These are phyloP conservation scores for Heterobasidion annosum DNA, from an alignment of 1,284 basidiomycete species.

Conservation along the genomic window DNA sequence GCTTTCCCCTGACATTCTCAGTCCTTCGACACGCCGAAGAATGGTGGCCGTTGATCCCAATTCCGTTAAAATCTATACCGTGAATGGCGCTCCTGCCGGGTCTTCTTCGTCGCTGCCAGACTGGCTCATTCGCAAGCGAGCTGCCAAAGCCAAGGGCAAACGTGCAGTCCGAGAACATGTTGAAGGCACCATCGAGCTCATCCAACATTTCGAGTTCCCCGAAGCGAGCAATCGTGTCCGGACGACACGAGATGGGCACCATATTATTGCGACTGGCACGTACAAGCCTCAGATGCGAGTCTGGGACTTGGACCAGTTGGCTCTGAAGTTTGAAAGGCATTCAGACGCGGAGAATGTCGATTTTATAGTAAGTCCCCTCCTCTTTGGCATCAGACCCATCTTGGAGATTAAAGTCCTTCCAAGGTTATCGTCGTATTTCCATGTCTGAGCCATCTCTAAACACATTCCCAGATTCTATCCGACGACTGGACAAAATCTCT, in stretches of 20 bases:
- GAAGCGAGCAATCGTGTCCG: slow-evolving; percentile 91
- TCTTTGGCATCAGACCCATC: slow-evolving; percentile 1
- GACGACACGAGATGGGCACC: slow-evolving; percentile 86
- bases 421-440: neutral
- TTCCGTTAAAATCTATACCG: slow-evolving; percentile 79
- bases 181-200: slow-evolving; percentile 77
- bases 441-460: neutral
- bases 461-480: slow-evolving; percentile 69
- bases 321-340: slow-evolving; percentile 94
- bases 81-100: slow-evolving; percentile 79
- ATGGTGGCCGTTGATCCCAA: slow-evolving; percentile 16
- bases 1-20: neutral
- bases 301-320: slow-evolving; percentile 91
- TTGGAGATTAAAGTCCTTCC: slow-evolving; percentile 2
- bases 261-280: slow-evolving; percentile 91
- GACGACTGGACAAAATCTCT: slow-evolving; percentile 99
- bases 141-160: slow-evolving; percentile 51
- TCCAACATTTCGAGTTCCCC: slow-evolving; percentile 96
- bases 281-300: slow-evolving; percentile 98
- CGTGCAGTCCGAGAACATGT: slow-evolving; percentile 57
- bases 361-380: slow-evolving; percentile 69
- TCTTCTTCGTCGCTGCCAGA: slow-evolving; percentile 83
- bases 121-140: slow-evolving; percentile 77
- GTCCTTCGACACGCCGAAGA: neutral
- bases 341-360: slow-evolving; percentile 97